Percentiles rank a stretch among this genome's conserved stretches.
phyloP scores from a whole-genome alignment of 2,329 filamentous ascomycete species.

The Malbranchea zuffiana region DNA sequence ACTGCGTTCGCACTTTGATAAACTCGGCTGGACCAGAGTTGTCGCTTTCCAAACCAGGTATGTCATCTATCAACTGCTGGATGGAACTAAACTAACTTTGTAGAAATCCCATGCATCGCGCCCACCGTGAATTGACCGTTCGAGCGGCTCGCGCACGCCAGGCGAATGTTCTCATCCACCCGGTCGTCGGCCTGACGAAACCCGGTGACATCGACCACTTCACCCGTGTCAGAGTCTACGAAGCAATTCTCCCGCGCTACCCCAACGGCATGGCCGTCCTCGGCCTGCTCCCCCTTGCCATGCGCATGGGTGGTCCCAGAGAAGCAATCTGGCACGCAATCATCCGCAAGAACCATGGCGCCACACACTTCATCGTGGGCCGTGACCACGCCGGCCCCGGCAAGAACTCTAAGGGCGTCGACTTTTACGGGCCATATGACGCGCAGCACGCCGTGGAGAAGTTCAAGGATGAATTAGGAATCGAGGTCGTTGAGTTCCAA shows the following conservation, averaged over 20 bases:
- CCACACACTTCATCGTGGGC: conserved; percentile 97
- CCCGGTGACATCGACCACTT: conserved; percentile 99
- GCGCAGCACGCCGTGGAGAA: conserved; percentile 93
- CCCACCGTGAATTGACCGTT: conserved; percentile 94
- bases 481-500: conserved; percentile 98
- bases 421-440: conserved; percentile 98
- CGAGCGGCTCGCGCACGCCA: conserved; percentile 90
- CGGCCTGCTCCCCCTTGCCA: conserved; percentile 86
- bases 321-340: conserved; percentile 99
- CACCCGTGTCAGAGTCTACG: conserved; percentile 96
- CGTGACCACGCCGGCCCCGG: conserved; percentile 96
- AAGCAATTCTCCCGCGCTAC: conserved; percentile 90
- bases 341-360: conserved; percentile 98
- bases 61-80: conserved; percentile 6
- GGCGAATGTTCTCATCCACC: conserved; percentile 98
- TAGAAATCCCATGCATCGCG: conserved; percentile 96
- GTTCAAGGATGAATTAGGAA: conserved; percentile 91
- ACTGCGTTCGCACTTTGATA: conserved; percentile 93
- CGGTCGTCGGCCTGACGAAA: conserved; percentile 96
- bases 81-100: too few species aligned
- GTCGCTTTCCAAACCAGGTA: conserved; percentile 89
- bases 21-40: conserved; percentile 95
- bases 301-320: conserved; percentile 97
- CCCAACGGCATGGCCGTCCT: conserved; percentile 98
- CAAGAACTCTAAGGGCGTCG: conserved; percentile 93